A percentile compares a stretch with the other conserved stretches of the same genome.
These are phyloP conservation scores for Hirschfeldia incana DNA, from an alignment of 345 rosid species.

Conservation along the genomic window DNA sequence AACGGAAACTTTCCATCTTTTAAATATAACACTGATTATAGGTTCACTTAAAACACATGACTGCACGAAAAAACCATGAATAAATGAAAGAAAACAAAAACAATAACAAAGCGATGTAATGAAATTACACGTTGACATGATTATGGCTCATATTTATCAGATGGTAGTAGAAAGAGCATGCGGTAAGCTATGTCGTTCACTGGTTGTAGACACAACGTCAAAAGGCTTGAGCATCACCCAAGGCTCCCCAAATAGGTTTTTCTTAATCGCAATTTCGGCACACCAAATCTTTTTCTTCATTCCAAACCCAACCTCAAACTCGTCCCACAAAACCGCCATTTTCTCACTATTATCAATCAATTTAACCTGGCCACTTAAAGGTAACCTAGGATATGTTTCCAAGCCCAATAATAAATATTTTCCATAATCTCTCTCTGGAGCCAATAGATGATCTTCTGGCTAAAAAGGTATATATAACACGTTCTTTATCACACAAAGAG, in stretches of 20 bases:
- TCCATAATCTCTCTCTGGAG: not conserved
- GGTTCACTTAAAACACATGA: not conserved
- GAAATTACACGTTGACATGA: not conserved
- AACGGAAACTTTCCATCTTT: no score
- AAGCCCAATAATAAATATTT: not conserved
- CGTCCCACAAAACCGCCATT: not conserved
- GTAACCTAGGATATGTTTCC: not conserved
- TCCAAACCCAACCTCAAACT: not conserved
- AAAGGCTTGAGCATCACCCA: not conserved
- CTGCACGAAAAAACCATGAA: not conserved
- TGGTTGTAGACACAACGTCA: not conserved
- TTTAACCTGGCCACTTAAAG: not conserved
- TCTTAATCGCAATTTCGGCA: not conserved
- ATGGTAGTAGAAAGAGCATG: not conserved
- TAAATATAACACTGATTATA: no score
- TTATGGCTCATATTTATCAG: not conserved
- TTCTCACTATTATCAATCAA: not conserved
- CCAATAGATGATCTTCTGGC: not conserved
- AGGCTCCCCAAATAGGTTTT: not conserved
- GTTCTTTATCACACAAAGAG: not conserved
- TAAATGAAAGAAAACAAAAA: not conserved
- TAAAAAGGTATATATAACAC: not conserved
- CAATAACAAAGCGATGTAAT: no score
- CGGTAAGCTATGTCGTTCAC: not conserved
- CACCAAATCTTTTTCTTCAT: not conserved